Conservation (phyloP, 805 yeast genomes). For the Lachancea nothofagi region DNA sequence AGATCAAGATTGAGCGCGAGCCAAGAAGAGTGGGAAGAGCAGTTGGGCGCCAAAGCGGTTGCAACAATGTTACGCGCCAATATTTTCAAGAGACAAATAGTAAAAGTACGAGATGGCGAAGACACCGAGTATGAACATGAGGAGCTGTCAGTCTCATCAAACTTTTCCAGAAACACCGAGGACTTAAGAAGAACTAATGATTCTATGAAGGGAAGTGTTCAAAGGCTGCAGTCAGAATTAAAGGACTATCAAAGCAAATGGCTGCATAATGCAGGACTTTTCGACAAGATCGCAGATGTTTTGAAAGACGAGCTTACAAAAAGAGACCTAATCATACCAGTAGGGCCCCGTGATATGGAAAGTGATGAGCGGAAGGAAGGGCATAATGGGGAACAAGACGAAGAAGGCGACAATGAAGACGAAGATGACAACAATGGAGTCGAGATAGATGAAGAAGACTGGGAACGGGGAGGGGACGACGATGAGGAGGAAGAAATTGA, state of each 20-base stretch:
- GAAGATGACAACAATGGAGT: conserved; percentile 11
- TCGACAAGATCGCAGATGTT: conserved; percentile 22
- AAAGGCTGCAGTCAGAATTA: conserved; percentile 21
- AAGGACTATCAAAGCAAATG: conserved; percentile 25
- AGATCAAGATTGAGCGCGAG: conserved; percentile 22
- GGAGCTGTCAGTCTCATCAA: conserved; percentile 5
- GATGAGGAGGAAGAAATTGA: conserved; percentile 9
- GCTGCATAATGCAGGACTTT: conserved; percentile 29
- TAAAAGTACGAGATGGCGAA: conserved; percentile 6
- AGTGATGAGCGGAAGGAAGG: conserved; percentile 13
- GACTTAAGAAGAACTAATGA: conserved; percentile 24
- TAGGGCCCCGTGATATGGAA: conserved; percentile 2
- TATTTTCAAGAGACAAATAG: conserved; percentile 14
- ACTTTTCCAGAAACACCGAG: conserved; percentile 24
- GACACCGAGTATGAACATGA: conserved; percentile 6
- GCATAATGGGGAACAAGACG: conserved; percentile 12
- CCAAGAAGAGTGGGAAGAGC: conserved; percentile 26
- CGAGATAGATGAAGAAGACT: conserved; percentile 1
- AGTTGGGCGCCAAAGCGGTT: conserved; percentile 22
- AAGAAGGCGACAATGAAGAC: conserved; percentile 6
- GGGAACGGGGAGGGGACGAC: conserved; percentile 6
- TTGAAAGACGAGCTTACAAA: conserved; percentile 24
- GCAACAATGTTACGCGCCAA: conserved; percentile 19
- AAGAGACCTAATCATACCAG: conserved; percentile 15
- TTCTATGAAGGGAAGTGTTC: conserved; percentile 23